Conservation (phyloP, 2,329 filamentous ascomycete genomes). For the Chalara sp. region DNA sequence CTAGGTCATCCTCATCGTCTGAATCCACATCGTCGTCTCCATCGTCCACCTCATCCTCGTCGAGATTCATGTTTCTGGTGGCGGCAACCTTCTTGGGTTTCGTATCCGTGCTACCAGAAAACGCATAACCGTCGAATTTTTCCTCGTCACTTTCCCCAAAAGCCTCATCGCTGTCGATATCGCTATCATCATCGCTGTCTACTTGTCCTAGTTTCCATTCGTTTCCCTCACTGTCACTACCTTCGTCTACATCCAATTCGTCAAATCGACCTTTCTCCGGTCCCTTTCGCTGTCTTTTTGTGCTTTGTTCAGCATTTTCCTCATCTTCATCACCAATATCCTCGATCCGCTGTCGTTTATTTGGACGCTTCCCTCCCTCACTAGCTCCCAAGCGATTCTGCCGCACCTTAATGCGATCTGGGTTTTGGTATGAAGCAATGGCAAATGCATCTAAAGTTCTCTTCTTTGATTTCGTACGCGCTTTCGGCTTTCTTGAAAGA, state of each 20-base stretch:
- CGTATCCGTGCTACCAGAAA: constrained; percentile 50
- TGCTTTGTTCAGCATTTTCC: constrained; percentile 29
- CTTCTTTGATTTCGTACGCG: constrained; percentile 40
- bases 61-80: constrained; percentile 39
- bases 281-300: constrained; percentile 26
- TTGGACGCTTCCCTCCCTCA: constrained; percentile 35
- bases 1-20: constrained; percentile 53
- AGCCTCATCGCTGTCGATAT: constrained; percentile 65
- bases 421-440: constrained; percentile 52
- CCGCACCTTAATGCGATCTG: constrained; percentile 45
- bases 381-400: constrained; percentile 50
- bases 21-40: constrained; percentile 27
- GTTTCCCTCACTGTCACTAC: constrained; percentile 63
- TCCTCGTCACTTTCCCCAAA: constrained; percentile 68
- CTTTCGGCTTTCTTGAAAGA: constrained; percentile 27
- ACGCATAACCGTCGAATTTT: constrained; percentile 59
- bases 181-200: constrained; percentile 59
- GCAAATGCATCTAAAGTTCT: constrained; percentile 48
- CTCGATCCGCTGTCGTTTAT: constrained; percentile 32
- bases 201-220: constrained; percentile 62
- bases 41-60: constrained; percentile 32
- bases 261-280: constrained; percentile 24
- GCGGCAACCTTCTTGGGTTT: constrained; percentile 39
- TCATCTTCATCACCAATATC: constrained; percentile 39
- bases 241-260: constrained; percentile 46